A percentile compares a stretch with the other conserved stretches of the same genome.
These are phyloP conservation scores for Xylaria sp. DNA, from an alignment of 2,329 filamentous ascomycete species.

Conservation along the genomic window DNA sequence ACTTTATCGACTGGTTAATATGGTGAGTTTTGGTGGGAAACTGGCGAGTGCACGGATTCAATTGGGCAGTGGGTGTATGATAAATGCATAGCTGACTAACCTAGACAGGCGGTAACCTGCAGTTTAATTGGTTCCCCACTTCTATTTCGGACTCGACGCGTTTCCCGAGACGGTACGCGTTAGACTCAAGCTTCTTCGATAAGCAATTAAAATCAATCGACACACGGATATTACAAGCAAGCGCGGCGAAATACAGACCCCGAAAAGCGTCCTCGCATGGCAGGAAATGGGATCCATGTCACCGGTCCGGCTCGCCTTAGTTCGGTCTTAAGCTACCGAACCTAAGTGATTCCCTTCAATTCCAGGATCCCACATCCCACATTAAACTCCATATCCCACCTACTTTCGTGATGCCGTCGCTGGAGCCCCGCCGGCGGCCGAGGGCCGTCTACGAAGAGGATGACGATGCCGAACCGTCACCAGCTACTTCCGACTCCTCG, in stretches of 20 bases:
- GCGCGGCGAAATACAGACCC: background rate
- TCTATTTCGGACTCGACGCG: background rate
- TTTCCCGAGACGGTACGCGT: background rate
- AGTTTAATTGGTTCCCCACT: slow-evolving; percentile 15
- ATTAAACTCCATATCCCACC: background rate
- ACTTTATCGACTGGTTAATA: no score
- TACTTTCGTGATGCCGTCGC: slow-evolving; percentile 44
- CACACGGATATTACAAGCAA: background rate
- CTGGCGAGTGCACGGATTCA: no score
- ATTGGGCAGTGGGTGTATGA: no score
- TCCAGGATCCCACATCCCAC: background rate
- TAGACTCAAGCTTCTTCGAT: background rate
- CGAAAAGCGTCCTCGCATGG: background rate
- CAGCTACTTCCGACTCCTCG: slow-evolving; percentile 43
- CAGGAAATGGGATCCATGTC: slow-evolving; percentile 8
- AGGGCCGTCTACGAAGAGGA: slow-evolving; percentile 56
- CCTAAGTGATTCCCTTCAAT: background rate
- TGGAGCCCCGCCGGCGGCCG: slow-evolving; percentile 55
- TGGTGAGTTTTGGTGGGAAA: no score
- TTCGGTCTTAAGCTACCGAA: background rate
- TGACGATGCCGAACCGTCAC: slow-evolving; percentile 48
- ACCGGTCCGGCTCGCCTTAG: background rate
- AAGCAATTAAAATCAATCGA: background rate
- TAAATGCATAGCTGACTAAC: background rate
- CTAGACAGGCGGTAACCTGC: background rate